Evolutionary conservation across 2,329 filamentous ascomycete species (phyloP), one percentile per base, ranked within the genome.

Genomic region (Blastomyces gilchristii): DNA sequence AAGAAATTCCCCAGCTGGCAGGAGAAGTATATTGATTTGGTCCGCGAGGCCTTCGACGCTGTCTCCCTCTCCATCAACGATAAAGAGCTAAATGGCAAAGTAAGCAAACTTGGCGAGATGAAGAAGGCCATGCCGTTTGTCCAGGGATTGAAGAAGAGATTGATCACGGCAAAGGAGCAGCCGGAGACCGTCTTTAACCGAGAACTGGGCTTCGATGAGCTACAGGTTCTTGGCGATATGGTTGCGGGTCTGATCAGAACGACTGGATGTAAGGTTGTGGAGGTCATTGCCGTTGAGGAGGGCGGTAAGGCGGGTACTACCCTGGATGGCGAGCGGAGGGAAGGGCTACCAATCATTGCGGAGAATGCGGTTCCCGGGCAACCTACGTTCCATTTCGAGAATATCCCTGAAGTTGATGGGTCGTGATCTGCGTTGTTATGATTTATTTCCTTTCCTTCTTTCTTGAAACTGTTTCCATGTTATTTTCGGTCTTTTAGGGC

Each of bases 91-190:
- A 89, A 86, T 70, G 86, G 85, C 68, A 84, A 86, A 72, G 87
- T 97, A 63, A 86, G 85, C 69, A 96, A 96, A 81, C 82, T 91
- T 72, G 86, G 86, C 53, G 76, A 78, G 67, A 91, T 91, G 83
- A 99, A 97, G 85, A 94, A 95, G 79, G 93, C 91, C 2, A 97
- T 97, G 93, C 94, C 94, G 0, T 97, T 97, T 72, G 87, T 97
- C 59, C 92, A 97, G 78, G 78, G 75, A 7, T 80, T 97, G 65
- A 97, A 97, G 87, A 89, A 85, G 75, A 85, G 90, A 61, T 83
- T 99, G 63, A 81, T 91, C 63, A 73, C 74, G 47, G 81, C 82
- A 59, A 88, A 89, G 65, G 85, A 93, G 76, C 78, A 81, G 16
- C 79, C 85, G 1, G 80, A 83, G 31, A 81, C 78, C 1, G 90